Evolutionary conservation across 169 alveolate genomes (phyloP).

Genomic region (Plasmodium inui): DNA sequence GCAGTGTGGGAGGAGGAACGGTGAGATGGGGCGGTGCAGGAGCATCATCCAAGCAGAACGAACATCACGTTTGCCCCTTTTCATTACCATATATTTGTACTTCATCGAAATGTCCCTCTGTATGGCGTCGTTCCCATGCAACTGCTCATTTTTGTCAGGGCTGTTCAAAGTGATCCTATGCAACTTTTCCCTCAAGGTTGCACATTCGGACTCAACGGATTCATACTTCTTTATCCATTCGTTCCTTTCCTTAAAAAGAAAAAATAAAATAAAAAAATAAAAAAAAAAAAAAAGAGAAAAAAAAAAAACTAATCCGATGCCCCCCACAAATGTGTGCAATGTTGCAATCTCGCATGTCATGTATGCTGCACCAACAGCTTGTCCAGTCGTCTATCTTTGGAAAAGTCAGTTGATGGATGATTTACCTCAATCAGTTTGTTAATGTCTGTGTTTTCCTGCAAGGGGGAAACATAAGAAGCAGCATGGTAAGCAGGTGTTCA

Average conservation of each 20-base stretch:
- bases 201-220: constrained; percentile 18
- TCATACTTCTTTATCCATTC: constrained; percentile 62
- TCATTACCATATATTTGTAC: constrained; percentile 46
- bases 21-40: background rate
- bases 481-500: background rate
- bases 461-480: background rate
- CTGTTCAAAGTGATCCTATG: background rate
- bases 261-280: background rate
- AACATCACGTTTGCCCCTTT: background rate
- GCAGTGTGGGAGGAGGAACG: background rate
- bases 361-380: background rate
- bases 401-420: background rate
- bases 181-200: constrained; percentile 7
- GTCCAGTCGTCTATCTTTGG: background rate
- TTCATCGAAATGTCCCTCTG: constrained; percentile 29
- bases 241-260: constrained; percentile 35
- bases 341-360: background rate
- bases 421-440: constrained; percentile 37
- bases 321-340: background rate
- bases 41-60: background rate
- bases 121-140: background rate
- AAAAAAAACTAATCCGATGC: background rate
- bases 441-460: constrained; percentile 34
- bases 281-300: background rate
- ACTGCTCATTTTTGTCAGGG: background rate